These are phyloP conservation scores for Globisporangium paroecandrum DNA, from an alignment of 352 stramenopile species.

Conservation along the genomic window DNA sequence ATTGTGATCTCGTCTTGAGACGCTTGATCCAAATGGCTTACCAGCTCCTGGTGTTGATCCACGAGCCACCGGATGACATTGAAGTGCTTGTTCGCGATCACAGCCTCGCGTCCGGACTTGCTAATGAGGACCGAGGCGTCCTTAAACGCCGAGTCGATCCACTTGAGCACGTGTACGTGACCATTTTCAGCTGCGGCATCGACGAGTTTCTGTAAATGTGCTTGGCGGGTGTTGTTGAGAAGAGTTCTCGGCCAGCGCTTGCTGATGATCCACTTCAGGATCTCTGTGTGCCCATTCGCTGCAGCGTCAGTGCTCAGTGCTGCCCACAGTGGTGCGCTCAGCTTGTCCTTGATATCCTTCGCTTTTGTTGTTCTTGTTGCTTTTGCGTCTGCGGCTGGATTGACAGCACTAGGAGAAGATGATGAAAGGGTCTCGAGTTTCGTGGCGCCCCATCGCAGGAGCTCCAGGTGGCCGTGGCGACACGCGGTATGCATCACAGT, in stretches of 20 bases:
- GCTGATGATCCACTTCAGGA: slow-evolving; percentile 36
- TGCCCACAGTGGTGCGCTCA: not conserved
- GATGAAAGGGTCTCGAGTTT: not conserved
- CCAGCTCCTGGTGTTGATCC: not conserved
- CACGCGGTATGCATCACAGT: slow-evolving; percentile 28
- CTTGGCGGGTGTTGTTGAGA: slow-evolving; percentile 9
- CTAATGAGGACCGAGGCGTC: not conserved
- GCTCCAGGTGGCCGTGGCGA: slow-evolving; percentile 28
- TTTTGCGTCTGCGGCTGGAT: not conserved
- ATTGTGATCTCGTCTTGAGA: not conserved
- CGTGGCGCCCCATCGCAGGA: slow-evolving; percentile 30
- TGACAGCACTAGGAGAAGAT: not conserved
- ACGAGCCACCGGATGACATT: slow-evolving; percentile 37
- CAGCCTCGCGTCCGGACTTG: slow-evolving; percentile 17
- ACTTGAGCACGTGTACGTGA: slow-evolving; percentile 30
- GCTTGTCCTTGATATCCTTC: not conserved
- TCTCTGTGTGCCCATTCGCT: slow-evolving; percentile 28
- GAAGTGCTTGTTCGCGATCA: slow-evolving; percentile 30
- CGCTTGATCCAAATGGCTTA: too few species aligned
- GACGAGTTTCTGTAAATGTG: slow-evolving; percentile 17
- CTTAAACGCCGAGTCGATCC: slow-evolving; percentile 17
- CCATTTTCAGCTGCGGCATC: slow-evolving; percentile 29
- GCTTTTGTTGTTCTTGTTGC: not conserved
- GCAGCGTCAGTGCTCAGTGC: slow-evolving; percentile 3
- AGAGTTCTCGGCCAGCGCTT: slow-evolving; percentile 30